Base-by-base conservation (phyloP, 2,329 filamentous ascomycete genomes). In the Ophiocordyceps camponoti-saundersi region DNA sequence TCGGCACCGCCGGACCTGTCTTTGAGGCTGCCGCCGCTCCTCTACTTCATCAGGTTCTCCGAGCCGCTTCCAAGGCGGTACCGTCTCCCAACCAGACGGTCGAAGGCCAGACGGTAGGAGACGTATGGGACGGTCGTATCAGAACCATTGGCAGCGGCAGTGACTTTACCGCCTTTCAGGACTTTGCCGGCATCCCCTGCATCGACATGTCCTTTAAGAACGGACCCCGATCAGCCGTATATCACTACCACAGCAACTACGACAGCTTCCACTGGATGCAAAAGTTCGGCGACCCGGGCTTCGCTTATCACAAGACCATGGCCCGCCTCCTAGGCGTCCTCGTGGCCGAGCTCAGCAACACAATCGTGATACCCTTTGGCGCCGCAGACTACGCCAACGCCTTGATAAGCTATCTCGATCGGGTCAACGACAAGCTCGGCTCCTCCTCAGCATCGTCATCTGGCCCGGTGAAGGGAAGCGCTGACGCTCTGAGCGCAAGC, bases 241-340 rank as follows among this genome's bases (percentile, higher is more conserved):
- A 87, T 58, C 82, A 86, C 56, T 95, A 95, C 62, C 88, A 95
- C 65, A 82, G 80, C 60, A 94, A 95, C 67, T 94, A 93, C 62
- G 88, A 94, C 61, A 86, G 80, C 56, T 92, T 88, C 61, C 70
- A 82, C 62, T 95, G 89, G 88, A 93, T 94, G 85, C 73, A 80
- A 47, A 75, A 73, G 22, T 92, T 77, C 51, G 87, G 85, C 41
- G 89, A 95, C 56, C 71, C 71, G 2, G 74, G 70, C 21, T 80
- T 78, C 48, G 66, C 72, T 43, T 85, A 86, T 56, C 83, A 86
- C 61, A 61, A 70, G 50, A 69, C 80, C 44, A 75, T 80, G 66
- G 72, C 82, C 2, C 80, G 83, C 58, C 60, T 89, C 13, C 70
- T 82, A 42, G 76, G 73, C 18, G 58, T 85, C 41, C 65, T 80